phyloP scores from a whole-genome alignment of 2,329 filamentous ascomycete genomes.

The Kalmusia sp. region DNA sequence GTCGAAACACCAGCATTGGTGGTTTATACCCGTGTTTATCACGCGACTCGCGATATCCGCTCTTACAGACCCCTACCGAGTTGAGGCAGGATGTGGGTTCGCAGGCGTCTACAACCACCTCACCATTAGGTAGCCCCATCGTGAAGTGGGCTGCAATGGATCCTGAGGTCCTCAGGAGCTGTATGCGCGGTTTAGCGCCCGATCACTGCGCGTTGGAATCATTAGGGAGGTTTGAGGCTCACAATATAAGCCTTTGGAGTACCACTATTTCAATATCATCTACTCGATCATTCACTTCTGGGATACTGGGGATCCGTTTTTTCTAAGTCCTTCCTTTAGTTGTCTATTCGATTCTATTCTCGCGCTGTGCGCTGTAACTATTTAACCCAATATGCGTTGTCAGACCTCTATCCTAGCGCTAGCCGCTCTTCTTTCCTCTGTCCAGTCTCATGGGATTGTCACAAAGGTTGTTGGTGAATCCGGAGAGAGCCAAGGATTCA shows the following conservation, averaged over 20 bases:
- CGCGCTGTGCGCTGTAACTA: slow-evolving; percentile 33
- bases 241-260: slow-evolving; percentile 1
- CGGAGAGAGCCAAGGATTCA: slow-evolving; percentile 42
- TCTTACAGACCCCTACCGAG: neutral
- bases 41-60: neutral
- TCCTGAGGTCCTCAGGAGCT: slow-evolving; percentile 9
- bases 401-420: slow-evolving; percentile 35
- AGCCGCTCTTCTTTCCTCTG: slow-evolving; percentile 35
- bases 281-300: slow-evolving; percentile 11
- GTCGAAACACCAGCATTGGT: slow-evolving; percentile 3
- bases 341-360: slow-evolving; percentile 27
- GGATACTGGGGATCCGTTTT: slow-evolving; percentile 17
- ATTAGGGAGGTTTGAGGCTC: neutral
- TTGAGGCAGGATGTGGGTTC: slow-evolving; percentile 10
- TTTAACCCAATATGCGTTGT: slow-evolving; percentile 30
- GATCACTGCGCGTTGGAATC: neutral
- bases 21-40: slow-evolving; percentile 9
- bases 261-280: neutral
- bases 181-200: slow-evolving; percentile 7
- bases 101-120: slow-evolving; percentile 9
- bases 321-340: slow-evolving; percentile 23
- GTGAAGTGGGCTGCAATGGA: slow-evolving; percentile 4
- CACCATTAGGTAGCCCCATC: slow-evolving; percentile 9
- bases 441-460: slow-evolving; percentile 41
- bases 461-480: slow-evolving; percentile 35